These are phyloP conservation scores for Starmerella khaoyaiensis DNA, from an alignment of 805 yeast genomes.

Conservation along the genomic window DNA sequence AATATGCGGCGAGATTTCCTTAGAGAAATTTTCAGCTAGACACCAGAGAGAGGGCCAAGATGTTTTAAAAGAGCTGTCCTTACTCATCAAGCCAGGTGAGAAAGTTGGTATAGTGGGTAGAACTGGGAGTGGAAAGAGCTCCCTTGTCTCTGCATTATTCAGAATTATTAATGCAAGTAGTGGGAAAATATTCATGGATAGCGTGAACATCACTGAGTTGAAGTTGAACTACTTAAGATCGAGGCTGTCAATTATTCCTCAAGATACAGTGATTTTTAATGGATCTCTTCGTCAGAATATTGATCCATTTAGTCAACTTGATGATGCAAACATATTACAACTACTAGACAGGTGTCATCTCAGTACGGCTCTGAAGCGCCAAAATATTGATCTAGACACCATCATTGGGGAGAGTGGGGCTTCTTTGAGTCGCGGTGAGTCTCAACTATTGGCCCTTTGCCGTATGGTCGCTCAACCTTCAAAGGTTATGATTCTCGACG, in stretches of 20 bases:
- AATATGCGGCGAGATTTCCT: conserved; percentile 47
- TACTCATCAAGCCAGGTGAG: conserved; percentile 56
- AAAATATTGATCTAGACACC: conserved; percentile 47
- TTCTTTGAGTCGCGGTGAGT: conserved; percentile 17
- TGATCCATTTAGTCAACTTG: conserved; percentile 52
- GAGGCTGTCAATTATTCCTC: conserved; percentile 70
- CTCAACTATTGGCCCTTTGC: conserved; percentile 35
- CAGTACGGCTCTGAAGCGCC: conserved; percentile 30
- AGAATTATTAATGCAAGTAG: conserved; percentile 64
- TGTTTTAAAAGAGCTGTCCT: conserved; percentile 53
- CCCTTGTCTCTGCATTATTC: conserved; percentile 70
- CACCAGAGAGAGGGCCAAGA: conserved; percentile 69
- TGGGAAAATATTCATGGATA: conserved; percentile 65
- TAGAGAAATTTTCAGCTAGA: conserved; percentile 61
- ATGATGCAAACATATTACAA: conserved; percentile 53
- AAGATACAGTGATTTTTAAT: conserved; percentile 71
- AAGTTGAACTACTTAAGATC: conserved; percentile 58
- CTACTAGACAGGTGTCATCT: conserved; percentile 42
- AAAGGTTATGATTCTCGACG: conserved; percentile 52
- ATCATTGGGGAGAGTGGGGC: conserved; percentile 10
- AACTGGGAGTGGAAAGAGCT: conserved; percentile 91
- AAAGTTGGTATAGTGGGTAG: conserved; percentile 93
- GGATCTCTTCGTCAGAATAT: conserved; percentile 64
- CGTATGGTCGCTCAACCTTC: conserved; percentile 54
- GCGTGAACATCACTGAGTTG: conserved; percentile 43